Conservation (phyloP, 2,329 filamentous ascomycete genomes). For the Ophiostoma fasciatum region DNA sequence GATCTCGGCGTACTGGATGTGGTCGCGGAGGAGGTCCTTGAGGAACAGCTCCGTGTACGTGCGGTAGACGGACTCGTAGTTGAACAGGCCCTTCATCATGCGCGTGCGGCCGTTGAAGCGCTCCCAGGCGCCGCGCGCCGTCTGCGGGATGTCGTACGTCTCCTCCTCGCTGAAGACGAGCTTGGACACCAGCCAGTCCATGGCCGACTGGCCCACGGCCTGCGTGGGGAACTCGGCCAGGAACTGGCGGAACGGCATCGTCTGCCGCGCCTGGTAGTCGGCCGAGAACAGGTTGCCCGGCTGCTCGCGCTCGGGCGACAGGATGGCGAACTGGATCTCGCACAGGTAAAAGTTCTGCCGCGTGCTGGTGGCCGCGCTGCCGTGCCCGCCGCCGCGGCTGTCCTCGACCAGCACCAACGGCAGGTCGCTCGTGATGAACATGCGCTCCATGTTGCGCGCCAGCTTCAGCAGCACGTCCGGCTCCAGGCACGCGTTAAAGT, state of each 20-base stretch:
- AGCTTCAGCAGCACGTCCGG: slow-evolving; percentile 43
- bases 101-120: slow-evolving; percentile 55
- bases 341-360: slow-evolving; percentile 31
- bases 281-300: slow-evolving; percentile 31
- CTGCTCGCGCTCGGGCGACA: slow-evolving; percentile 20
- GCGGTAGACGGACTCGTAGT: slow-evolving; percentile 47
- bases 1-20: slow-evolving; percentile 58
- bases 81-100: slow-evolving; percentile 59
- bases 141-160: slow-evolving; percentile 36
- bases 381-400: slow-evolving; percentile 12
- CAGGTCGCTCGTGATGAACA: slow-evolving; percentile 53
- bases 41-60: slow-evolving; percentile 46
- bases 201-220: slow-evolving; percentile 16
- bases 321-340: slow-evolving; percentile 48
- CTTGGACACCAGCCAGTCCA: slow-evolving; percentile 45
- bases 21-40: slow-evolving; percentile 46
- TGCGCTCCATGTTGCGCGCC: slow-evolving; percentile 41
- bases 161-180: slow-evolving; percentile 47
- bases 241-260: slow-evolving; percentile 30
- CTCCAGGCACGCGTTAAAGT: slow-evolving; percentile 61
- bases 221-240: slow-evolving; percentile 20
- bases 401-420: slow-evolving; percentile 26
- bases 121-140: slow-evolving; percentile 37
- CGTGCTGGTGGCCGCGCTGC: too few relatives aligned
- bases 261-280: slow-evolving; percentile 26